Percentiles rank a stretch among this genome's conserved stretches.
Conservation (phyloP, 352 stramenopile species). For the Globisporangium cylindrosporum region DNA sequence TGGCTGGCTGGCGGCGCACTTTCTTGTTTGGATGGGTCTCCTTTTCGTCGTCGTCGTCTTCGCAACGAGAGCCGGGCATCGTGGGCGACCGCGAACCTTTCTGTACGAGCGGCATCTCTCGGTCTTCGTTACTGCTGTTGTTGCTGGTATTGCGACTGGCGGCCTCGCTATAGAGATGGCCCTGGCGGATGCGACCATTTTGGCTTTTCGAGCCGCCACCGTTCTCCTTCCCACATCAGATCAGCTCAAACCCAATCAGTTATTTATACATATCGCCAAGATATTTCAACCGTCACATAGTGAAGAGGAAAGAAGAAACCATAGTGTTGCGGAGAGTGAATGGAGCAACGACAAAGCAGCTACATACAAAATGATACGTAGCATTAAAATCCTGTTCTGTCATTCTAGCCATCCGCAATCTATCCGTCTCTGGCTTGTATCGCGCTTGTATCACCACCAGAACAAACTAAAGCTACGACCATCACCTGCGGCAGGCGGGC, state of each 20-base stretch:
- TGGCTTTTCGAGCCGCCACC: background rate
- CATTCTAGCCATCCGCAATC: constrained; percentile 1
- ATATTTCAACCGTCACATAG: background rate
- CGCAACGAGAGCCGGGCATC: constrained; percentile 17
- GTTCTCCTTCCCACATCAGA: background rate
- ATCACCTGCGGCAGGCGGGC: background rate
- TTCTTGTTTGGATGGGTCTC: background rate
- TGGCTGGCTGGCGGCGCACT: background rate
- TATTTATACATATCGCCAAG: constrained; percentile 6
- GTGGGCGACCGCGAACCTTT: constrained; percentile 9
- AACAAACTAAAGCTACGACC: no score
- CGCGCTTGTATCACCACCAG: background rate
- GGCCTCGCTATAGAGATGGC: background rate
- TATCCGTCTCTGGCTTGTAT: constrained; percentile 1
- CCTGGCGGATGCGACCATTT: constrained; percentile 8
- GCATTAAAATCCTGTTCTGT: constrained; percentile 11
- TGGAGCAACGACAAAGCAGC: background rate
- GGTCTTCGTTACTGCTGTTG: background rate
- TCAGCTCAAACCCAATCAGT: background rate
- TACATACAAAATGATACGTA: constrained; percentile 17
- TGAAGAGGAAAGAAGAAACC: no score
- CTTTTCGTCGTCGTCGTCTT: constrained; percentile 18
- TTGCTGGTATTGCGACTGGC: background rate
- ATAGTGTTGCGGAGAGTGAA: no score
- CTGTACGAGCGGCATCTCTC: constrained; percentile 11